A percentile compares a stretch with the other conserved stretches of the same genome.
Evolutionary conservation across 1,284 basidiomycete species (phyloP).

Genomic region (Boletus mariae): DNA sequence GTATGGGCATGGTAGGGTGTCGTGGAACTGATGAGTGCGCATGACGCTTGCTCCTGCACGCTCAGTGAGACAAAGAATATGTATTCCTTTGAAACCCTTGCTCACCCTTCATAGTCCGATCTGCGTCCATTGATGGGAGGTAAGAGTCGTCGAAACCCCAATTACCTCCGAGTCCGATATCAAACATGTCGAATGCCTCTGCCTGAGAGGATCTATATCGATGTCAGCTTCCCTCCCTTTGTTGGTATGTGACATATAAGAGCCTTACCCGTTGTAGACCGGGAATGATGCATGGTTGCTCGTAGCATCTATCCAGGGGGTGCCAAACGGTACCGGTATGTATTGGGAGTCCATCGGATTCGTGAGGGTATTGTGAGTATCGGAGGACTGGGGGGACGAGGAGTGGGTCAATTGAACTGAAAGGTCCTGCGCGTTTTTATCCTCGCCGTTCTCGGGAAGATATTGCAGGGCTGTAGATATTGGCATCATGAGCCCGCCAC

Average conservation of each 20-base stretch:
- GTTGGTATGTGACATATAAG: neutral
- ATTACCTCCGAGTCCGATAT: neutral
- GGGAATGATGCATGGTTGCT: neutral
- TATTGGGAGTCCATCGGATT: neutral
- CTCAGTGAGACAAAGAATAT: neutral
- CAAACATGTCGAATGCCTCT: neutral
- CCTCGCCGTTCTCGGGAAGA: neutral
- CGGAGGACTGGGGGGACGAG: neutral
- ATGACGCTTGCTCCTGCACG: neutral
- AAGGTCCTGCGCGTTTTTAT: neutral
- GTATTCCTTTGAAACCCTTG: neutral
- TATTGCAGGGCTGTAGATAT: neutral
- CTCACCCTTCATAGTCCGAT: constrained; percentile 10
- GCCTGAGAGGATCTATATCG: neutral
- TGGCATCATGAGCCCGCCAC: constrained; percentile 5
- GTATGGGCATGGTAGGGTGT: neutral
- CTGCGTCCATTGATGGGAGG: neutral
- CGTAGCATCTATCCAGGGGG: no score
- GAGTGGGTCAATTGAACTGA: neutral
- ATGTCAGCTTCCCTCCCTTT: neutral
- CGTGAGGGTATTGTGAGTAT: neutral
- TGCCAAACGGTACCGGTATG: no score
- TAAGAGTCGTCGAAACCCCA: neutral
- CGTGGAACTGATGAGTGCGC: neutral
- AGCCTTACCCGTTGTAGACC: neutral